phyloP scores from a whole-genome alignment of 176 grass and related monocot genomes.

The Carex myosuroides region DNA sequence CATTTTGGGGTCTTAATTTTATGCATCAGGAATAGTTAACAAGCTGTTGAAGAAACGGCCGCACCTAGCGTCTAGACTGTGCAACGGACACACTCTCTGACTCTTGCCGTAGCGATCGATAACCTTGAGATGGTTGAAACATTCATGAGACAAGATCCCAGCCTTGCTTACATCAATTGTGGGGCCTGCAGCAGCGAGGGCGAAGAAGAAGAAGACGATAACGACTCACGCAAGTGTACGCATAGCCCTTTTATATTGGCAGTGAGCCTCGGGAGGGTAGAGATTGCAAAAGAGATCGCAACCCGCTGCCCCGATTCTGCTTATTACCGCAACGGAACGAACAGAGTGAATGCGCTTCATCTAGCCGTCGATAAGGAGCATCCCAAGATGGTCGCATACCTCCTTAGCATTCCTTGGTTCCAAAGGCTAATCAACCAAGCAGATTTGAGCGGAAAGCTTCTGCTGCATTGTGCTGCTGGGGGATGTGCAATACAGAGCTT shows the following conservation, averaged over 20 bases:
- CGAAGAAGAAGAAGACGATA: not conserved
- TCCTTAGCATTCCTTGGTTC: not conserved
- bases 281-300: not conserved
- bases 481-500: not conserved
- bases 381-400: not conserved
- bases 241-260: not conserved
- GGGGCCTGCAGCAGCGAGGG: not conserved
- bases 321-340: not conserved
- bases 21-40: not conserved
- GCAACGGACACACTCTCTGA: not conserved
- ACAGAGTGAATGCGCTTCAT: not conserved
- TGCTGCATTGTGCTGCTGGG: not conserved
- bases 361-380: not conserved
- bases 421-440: slow-evolving; percentile 14
- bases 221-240: not conserved
- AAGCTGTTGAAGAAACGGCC: not conserved
- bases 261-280: not conserved
- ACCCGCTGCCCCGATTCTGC: not conserved
- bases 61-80: not conserved
- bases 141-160: not conserved
- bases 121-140: not conserved
- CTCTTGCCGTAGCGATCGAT: not conserved
- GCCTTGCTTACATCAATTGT: not conserved
- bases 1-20: not conserved
- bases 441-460: not conserved